Base-by-base conservation (phyloP, 2,329 filamentous ascomycete species). In the Phoma herbarum region DNA sequence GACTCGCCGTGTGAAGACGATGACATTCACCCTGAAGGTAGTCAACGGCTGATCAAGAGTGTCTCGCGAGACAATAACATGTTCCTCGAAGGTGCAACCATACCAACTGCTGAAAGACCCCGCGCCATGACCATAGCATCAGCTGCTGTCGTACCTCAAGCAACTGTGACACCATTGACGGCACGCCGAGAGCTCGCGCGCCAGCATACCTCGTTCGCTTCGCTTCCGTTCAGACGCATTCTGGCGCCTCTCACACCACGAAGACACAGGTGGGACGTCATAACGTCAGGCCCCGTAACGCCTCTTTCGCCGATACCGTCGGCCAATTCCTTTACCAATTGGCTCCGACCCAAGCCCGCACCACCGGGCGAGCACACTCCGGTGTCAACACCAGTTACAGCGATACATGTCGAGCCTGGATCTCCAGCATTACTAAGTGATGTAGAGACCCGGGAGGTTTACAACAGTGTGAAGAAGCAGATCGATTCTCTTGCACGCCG, bases 281-380 rank as follows among this genome's bases (percentile, higher is more conserved):
- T 63, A 20, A 29, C 45, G 3, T 22, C 48, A 11, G 59, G 62
- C 0, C 63, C 63, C 7, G 42, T 53, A 16, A 68, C 62, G 11
- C 65, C 68, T 9, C 50, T 68, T 0, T 61, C 65, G 1, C 55
- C 64, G 2, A 58, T 52, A 7, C 57, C 61, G 4, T 11, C 54
- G 3, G 61, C 59, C 31, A 70, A 70, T 11, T 59, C 67, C 1
- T 71, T 71, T 43, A 59, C 60, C 2, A 49, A 37, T 66, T 66
- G 67, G 63, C 33, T 29, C 9, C 47, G 25, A 2, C 35, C 56
- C 18, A 59, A 49, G 20, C 55, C 64, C 25, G 45, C 54, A 29
- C 6, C 28, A 20, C 35, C 42, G 11, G 37, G 57, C 9, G 60
- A 60, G 28, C 59, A 28, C 4, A 22, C n/a, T 23, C 18, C 43